phyloP scores from a whole-genome alignment of 495 filamentous ascomycete genomes.

The Cryomyces minteri region DNA sequence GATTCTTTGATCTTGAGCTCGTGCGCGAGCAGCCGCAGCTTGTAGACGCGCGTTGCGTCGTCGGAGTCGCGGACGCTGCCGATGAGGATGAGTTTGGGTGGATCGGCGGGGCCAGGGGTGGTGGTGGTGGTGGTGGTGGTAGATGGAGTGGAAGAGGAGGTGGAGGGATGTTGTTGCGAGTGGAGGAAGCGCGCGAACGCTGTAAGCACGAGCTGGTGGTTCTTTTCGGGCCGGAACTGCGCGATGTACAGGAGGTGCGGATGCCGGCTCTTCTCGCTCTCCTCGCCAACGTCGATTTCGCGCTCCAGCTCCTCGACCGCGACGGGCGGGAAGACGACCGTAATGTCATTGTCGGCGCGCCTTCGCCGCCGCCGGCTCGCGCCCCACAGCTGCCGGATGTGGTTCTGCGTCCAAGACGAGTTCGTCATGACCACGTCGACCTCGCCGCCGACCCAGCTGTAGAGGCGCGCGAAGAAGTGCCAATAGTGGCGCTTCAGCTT shows the following conservation, averaged over 20 bases:
- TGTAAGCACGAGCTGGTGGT: constrained; percentile 66
- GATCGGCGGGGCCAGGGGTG: constrained; percentile 10
- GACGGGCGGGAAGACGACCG: constrained; percentile 78
- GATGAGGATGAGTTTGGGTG: constrained; percentile 56
- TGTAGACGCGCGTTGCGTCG: constrained; percentile 78
- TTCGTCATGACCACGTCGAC: constrained; percentile 95
- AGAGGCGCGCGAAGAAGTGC: constrained; percentile 63
- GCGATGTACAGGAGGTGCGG: constrained; percentile 76
- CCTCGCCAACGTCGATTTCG: constrained; percentile 45
- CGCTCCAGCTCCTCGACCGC: constrained; percentile 66
- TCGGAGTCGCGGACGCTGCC: constrained; percentile 71
- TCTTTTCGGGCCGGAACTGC: constrained; percentile 95
- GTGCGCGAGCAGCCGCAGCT: constrained; percentile 72
- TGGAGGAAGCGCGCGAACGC: constrained; percentile 59
- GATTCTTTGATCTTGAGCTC: constrained; percentile 68
- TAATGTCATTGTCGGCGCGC: constrained; percentile 23
- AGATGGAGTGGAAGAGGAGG: background rate
- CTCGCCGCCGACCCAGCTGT: constrained; percentile 59
- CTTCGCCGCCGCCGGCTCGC: constrained; percentile 23
- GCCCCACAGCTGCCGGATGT: constrained; percentile 72
- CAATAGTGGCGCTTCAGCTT: constrained; percentile 62
- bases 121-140: constrained; percentile 5
- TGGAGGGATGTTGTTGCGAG: background rate
- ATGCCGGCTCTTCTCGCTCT: constrained; percentile 46
- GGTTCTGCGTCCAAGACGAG: constrained; percentile 77